These are phyloP conservation scores for Gnetum montanum DNA, from an alignment of 75 land plant genomes.

Conservation along the genomic window DNA sequence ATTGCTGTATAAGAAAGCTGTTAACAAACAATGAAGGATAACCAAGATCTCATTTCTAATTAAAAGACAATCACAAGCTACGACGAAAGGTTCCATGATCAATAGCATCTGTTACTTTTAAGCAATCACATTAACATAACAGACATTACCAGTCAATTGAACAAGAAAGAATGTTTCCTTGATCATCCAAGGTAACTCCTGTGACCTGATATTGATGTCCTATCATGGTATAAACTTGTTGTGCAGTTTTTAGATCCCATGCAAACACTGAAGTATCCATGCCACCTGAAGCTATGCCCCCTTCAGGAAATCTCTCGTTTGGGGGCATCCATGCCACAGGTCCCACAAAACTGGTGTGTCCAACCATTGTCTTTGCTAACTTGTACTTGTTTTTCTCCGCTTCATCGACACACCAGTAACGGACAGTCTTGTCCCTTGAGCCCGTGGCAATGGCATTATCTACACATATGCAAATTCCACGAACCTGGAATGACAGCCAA, in stretches of 20 bases:
- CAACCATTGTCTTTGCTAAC: conserved; percentile 50
- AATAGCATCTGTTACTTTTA: too few species aligned
- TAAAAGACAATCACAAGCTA: too few species aligned
- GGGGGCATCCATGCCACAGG: conserved; percentile 84
- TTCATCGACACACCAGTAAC: conserved; percentile 55
- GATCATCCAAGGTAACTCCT: conserved; percentile 60
- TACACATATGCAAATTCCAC: conserved; percentile 71
- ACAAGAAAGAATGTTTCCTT: conserved; percentile 69
- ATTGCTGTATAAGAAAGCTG: too few species aligned
- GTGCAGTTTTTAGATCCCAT: conserved; percentile 67
- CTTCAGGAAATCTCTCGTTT: conserved; percentile 44
- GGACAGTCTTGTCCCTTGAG: conserved; percentile 80
- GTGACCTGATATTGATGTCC: conserved; percentile 88
- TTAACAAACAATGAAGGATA: background rate
- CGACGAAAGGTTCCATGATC: too few species aligned
- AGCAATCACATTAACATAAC: too few species aligned
- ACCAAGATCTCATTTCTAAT: too few species aligned
- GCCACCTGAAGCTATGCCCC: conserved; percentile 92
- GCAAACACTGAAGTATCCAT: conserved; percentile 84
- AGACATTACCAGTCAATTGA: conserved; percentile 75
- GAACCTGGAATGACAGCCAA: conserved; percentile 40
- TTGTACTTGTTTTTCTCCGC: conserved; percentile 23
- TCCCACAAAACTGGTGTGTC: conserved; percentile 91
- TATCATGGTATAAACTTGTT: conserved; percentile 41
- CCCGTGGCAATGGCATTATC: conserved; percentile 72